Evolutionary conservation across 345 rosid genomes (phyloP).

Genomic region (Pistacia vera): DNA sequence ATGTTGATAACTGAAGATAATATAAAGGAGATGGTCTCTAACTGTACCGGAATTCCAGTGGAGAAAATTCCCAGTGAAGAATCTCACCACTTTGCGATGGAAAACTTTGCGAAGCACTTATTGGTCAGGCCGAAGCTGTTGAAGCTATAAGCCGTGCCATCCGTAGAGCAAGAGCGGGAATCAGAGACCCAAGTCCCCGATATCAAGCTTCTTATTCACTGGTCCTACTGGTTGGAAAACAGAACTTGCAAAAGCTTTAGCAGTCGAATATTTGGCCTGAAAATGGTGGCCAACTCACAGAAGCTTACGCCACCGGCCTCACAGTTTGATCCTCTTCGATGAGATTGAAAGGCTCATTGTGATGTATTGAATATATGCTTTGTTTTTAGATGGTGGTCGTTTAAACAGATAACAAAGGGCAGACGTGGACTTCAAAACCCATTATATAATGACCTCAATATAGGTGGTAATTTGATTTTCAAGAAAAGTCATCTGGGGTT

Average conservation of each 20-base stretch:
- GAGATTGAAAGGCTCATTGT: constrained; percentile 73
- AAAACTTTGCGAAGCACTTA: constrained; percentile 34
- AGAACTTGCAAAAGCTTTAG: constrained; percentile 62
- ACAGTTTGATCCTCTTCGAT: constrained; percentile 54
- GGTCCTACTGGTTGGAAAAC: constrained; percentile 75
- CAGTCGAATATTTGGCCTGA: constrained; percentile 57
- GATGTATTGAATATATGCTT: constrained; percentile 68
- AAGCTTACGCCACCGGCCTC: constrained; percentile 58
- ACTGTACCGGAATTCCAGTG: constrained; percentile 53
- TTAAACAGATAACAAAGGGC: constrained; percentile 62
- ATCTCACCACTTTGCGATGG: constrained; percentile 41
- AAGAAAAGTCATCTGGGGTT: background rate
- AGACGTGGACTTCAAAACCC: constrained; percentile 64
- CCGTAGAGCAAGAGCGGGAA: constrained; percentile 66
- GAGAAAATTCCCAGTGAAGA: constrained; percentile 40
- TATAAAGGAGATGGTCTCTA: constrained; percentile 35
- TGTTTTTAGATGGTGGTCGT: constrained; percentile 61
- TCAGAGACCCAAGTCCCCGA: constrained; percentile 61
- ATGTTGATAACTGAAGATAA: constrained; percentile 30
- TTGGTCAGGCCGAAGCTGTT: constrained; percentile 48
- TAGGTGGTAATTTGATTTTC: too few relatives aligned
- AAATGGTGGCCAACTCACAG: constrained; percentile 68
- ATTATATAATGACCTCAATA: constrained; percentile 48
- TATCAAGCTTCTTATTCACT: constrained; percentile 63
- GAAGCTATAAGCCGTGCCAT: constrained; percentile 56